Percentiles rank a stretch among this genome's conserved stretches.
phyloP scores from a whole-genome alignment of 1,139 yeast species.

The Kodamaea ohmeri region DNA sequence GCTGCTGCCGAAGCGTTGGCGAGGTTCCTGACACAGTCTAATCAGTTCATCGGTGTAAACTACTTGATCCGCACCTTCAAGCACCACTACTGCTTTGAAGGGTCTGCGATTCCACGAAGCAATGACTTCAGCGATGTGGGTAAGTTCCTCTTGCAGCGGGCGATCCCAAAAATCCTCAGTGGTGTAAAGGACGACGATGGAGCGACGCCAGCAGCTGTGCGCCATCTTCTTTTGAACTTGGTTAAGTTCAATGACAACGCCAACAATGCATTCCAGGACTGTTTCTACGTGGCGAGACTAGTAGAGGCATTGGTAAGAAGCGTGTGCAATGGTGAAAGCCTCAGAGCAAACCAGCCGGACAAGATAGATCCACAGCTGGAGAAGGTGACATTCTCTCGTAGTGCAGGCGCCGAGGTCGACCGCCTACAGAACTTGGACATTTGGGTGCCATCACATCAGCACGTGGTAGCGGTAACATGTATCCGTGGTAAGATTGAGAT shows the following conservation, averaged over 20 bases:
- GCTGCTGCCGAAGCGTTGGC: conserved; percentile 86
- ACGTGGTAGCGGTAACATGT: conserved; percentile 55
- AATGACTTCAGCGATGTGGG: conserved; percentile 76
- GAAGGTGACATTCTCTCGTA: conserved; percentile 24
- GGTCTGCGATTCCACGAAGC: conserved; percentile 64
- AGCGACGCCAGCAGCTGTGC: conserved; percentile 62
- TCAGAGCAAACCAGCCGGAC: conserved; percentile 16
- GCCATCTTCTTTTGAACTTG: conserved; percentile 63
- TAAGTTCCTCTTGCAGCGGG: conserved; percentile 64
- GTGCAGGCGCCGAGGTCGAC: conserved; percentile 50
- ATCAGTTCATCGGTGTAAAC: conserved; percentile 66
- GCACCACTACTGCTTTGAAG: conserved; percentile 67
- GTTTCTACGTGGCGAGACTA: conserved; percentile 60
- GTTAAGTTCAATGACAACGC: conserved; percentile 85
- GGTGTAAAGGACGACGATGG: conserved; percentile 61
- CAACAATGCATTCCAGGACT: conserved; percentile 73
- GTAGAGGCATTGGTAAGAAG: conserved; percentile 53
- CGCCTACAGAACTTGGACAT: conserved; percentile 78
- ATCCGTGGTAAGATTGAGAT: conserved; percentile 58
- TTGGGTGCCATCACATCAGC: conserved; percentile 79
- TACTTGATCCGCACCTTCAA: conserved; percentile 73
- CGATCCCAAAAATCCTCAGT: conserved; percentile 63
- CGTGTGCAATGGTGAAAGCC: conserved; percentile 35
- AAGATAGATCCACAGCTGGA: conserved; percentile 4
- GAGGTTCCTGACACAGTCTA: conserved; percentile 57